phyloP scores from a whole-genome alignment of 208 protist species.

The Leishmania turanica region DNA sequence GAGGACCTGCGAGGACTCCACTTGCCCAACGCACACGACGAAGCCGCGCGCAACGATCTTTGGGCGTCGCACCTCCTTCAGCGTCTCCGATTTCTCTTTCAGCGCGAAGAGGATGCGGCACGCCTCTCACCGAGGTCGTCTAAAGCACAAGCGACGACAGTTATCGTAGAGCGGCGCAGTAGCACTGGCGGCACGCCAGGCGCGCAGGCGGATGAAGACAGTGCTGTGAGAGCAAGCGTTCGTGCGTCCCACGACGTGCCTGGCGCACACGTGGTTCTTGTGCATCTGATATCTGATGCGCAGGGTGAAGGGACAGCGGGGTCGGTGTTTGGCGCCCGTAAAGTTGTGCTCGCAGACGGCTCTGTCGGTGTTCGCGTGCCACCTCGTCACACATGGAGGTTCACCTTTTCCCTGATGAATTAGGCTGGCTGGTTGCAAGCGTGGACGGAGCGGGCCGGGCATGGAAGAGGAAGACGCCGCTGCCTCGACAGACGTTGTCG shows the following conservation, averaged over 20 bases:
- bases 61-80: conserved; percentile 24
- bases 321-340: conserved; percentile 18
- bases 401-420: conserved; percentile 13
- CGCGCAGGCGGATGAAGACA: no score
- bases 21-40: conserved; percentile 7
- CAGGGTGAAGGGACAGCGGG: background rate
- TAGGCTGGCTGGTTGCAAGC: background rate
- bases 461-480: background rate
- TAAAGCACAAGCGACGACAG: background rate
- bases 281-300: conserved; percentile 2
- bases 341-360: background rate
- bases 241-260: conserved; percentile 3
- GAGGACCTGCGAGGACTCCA: conserved; percentile 24
- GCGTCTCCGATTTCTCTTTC: conserved; percentile 32
- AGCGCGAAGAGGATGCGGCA: conserved; percentile 23
- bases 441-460: background rate
- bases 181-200: background rate
- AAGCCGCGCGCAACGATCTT: conserved; percentile 12
- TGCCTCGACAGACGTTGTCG: background rate
- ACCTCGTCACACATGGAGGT: conserved; percentile 20
- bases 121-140: background rate
- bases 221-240: background rate
- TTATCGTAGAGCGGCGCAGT: conserved; percentile 5
- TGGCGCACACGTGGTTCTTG: conserved; percentile 9
- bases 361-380: background rate